Conservation (phyloP, 352 stramenopile species). For the Globisporangium spiculum region DNA sequence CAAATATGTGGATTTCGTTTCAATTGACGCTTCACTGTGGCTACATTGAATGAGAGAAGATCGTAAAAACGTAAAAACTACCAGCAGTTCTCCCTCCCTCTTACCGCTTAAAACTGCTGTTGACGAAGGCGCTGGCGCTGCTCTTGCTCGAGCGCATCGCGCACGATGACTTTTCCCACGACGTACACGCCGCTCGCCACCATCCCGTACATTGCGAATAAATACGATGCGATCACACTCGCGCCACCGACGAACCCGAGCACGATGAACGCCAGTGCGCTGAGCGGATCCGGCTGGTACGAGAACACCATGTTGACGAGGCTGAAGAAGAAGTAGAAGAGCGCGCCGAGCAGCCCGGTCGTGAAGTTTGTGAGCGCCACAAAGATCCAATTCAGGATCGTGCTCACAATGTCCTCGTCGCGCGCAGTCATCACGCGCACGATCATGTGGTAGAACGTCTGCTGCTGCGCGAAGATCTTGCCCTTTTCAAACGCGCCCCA, state of each 20-base stretch:
- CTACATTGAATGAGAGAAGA: neutral
- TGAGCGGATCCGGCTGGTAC: conserved; percentile 81
- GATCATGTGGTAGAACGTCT: conserved; percentile 88
- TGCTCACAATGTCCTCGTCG: conserved; percentile 76
- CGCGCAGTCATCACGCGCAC: conserved; percentile 62
- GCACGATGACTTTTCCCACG: conserved; percentile 70
- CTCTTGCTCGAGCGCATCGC: conserved; percentile 74
- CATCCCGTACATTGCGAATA: conserved; percentile 86
- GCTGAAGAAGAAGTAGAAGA: conserved; percentile 88
- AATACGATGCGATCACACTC: conserved; percentile 82
- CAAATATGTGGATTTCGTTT: neutral
- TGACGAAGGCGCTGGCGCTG: conserved; percentile 53
- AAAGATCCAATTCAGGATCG: conserved; percentile 83
- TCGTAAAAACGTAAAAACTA: neutral
- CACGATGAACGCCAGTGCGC: conserved; percentile 67
- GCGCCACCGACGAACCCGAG: conserved; percentile 69
- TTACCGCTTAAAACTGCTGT: conserved; percentile 19
- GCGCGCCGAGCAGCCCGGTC: conserved; percentile 70
- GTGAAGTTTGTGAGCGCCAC: conserved; percentile 86
- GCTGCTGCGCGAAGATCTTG: conserved; percentile 85
- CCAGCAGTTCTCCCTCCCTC: neutral
- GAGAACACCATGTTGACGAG: conserved; percentile 80
- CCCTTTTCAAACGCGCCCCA: conserved; percentile 81
- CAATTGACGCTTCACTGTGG: neutral
- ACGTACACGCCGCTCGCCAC: conserved; percentile 79